Conservation (phyloP, 1,284 basidiomycete species). For the Jaminaea rosea region DNA sequence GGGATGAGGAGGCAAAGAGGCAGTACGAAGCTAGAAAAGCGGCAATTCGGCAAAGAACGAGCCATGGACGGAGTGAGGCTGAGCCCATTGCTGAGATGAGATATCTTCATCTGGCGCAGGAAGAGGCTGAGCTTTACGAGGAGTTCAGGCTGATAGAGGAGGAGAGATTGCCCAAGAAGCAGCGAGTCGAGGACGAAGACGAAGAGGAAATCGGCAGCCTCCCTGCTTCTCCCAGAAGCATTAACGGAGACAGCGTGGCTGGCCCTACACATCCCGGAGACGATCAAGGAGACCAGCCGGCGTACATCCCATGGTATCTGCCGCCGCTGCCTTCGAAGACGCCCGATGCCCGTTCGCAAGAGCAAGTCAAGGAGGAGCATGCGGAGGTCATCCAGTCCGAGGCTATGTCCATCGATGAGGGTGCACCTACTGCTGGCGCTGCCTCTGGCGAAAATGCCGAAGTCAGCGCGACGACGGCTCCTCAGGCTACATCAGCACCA, state of each 20-base stretch:
- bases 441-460: background rate
- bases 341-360: too few relatives aligned
- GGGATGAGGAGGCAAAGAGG: background rate
- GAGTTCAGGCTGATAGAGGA: background rate
- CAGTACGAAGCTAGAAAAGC: background rate
- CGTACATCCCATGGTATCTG: too few relatives aligned
- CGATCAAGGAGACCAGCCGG: too few relatives aligned
- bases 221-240: background rate
- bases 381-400: background rate
- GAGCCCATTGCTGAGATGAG: background rate
- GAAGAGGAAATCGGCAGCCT: background rate
- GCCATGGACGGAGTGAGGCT: background rate
- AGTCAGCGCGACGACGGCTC: background rate
- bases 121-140: background rate
- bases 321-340: too few relatives aligned
- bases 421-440: background rate
- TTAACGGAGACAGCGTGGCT: background rate
- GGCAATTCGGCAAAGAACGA: background rate
- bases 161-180: background rate
- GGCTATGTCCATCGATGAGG: too few relatives aligned
- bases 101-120: background rate
- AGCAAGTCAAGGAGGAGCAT: background rate
- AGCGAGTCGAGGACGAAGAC: background rate
- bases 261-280: too few relatives aligned
- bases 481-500: background rate